Base-by-base conservation (phyloP, 129 eudicot genomes). In the Centrapalus pauciflorus region DNA sequence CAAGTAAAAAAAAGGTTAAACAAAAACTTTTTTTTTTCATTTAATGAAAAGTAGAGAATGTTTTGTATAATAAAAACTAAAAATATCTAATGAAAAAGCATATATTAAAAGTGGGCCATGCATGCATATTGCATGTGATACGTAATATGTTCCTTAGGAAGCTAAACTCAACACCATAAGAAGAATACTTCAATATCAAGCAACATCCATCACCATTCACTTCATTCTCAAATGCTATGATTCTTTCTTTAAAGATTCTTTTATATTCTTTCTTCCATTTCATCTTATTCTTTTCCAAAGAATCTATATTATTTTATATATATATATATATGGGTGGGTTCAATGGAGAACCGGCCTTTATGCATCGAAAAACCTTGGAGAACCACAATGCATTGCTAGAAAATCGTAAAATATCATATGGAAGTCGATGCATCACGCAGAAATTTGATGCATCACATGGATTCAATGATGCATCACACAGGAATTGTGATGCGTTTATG, bases 151-250 rank as follows among this genome's bases (percentile, higher is more conserved):
- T 74, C 79, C 73, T 66, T 49, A 72, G 55, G 55, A 61, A 61
- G 77, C 30, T n/a, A 61, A 61, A 61, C 77, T 72, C 28, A 61
- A 61, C 41, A 16, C 66, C 29, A 60, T 33, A 64, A 41, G 50
- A 32, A 55, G 79, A 74, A 74, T 55, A 65, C 67, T 74, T 76
- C 71, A 76, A 60, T 62, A 28, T 76, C 80, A 76, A 69, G 80
- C 76, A 76, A 69, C 57, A 23, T 29, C 56, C 78, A 55, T 65
- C 73, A 74, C 79, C 79, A 55, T 74, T 74, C 73, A 74, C 75
- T 49, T 74, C 30, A 62, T 72, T 64, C 72, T 43, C 66, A 54
- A 52, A 63, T 73, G 78, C 59, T 38, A 64, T 52, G 72, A 64
- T 73, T 65, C 78, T 74, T 41, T 43, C 79, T 74, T 74, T 74